A percentile compares a stretch with the other conserved stretches of the same genome.
These are phyloP conservation scores for Apiotrichum laibachii DNA, from an alignment of 1,284 basidiomycete genomes.

Conservation along the genomic window DNA sequence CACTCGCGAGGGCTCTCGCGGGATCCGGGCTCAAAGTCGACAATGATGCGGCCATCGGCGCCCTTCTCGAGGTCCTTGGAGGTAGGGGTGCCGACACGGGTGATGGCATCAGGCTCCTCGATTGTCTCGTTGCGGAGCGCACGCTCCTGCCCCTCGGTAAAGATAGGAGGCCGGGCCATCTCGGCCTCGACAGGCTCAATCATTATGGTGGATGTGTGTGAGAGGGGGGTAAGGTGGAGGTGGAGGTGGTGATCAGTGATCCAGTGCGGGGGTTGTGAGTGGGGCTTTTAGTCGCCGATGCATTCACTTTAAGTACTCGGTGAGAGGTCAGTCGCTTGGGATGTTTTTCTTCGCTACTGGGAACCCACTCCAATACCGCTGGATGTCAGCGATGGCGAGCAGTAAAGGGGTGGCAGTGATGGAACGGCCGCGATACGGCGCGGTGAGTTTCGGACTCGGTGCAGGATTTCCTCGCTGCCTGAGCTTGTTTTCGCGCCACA, in stretches of 20 bases:
- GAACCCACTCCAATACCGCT: no score
- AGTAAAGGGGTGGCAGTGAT: no score
- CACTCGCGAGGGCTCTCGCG: constrained; percentile 38
- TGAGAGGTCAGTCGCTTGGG: no score
- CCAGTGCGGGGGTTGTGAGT: neutral
- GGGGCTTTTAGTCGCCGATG: no score
- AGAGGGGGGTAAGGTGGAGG: neutral
- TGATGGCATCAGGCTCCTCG: constrained; percentile 17
- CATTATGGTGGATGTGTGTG: constrained; percentile 14
- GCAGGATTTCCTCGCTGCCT: no score
- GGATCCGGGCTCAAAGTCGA: constrained; percentile 31
- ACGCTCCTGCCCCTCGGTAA: constrained; percentile 28
- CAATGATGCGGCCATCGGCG: constrained; percentile 24
- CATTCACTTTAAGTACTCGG: no score
- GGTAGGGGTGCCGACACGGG: neutral
- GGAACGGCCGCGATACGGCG: no score
- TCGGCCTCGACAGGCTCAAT: constrained; percentile 42
- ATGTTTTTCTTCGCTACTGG: no score
- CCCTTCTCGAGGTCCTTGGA: constrained; percentile 13
- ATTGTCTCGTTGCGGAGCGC: constrained; percentile 26
- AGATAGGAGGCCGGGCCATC: constrained; percentile 38
- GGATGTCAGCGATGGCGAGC: no score
- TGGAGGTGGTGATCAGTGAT: no score
- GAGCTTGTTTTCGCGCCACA: no score
- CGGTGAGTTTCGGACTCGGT: no score